These are phyloP conservation scores for Lactarius sp. DNA, from an alignment of 768 basidiomycete genomes.

Conservation along the genomic window DNA sequence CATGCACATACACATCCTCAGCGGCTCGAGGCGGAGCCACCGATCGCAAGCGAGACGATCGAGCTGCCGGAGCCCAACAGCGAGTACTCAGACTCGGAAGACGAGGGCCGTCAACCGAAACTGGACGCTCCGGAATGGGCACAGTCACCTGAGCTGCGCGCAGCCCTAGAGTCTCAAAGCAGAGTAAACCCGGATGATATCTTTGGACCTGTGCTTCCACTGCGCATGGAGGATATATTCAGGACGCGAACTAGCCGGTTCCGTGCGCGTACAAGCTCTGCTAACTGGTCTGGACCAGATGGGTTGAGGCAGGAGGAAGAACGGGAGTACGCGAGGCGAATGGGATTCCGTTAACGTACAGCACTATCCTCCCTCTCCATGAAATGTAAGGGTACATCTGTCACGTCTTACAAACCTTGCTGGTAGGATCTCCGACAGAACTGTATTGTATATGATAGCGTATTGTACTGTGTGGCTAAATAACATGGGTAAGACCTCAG, in stretches of 20 bases:
- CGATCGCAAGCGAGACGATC: conserved; percentile 68
- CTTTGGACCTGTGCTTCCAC: conserved; percentile 82
- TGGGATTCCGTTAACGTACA: conserved; percentile 65
- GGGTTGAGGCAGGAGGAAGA: conserved; percentile 80
- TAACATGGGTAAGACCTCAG: no score
- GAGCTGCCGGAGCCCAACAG: conserved; percentile 94
- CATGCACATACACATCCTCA: conserved; percentile 63
- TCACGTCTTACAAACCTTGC: no score
- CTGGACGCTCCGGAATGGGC: conserved; percentile 84
- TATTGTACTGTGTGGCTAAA: no score
- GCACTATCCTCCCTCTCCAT: no score
- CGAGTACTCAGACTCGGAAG: conserved; percentile 96
- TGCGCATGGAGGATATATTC: conserved; percentile 95
- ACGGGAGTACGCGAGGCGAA: conserved; percentile 78
- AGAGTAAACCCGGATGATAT: conserved; percentile 88
- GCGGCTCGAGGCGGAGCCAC: conserved; percentile 41
- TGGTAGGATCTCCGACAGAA: no score
- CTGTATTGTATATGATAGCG: no score
- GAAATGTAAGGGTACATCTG: no score
- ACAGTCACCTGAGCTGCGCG: conserved; percentile 79
- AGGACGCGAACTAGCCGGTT: conserved; percentile 71
- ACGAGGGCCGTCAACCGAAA: conserved; percentile 72
- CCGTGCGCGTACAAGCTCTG: conserved; percentile 86
- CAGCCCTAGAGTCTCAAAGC: conserved; percentile 76
- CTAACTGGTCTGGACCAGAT: conserved; percentile 96